Percentiles rank a stretch among this genome's conserved stretches.
Evolutionary conservation across 805 yeast species (phyloP).

Genomic region (Pichia occidentalis): DNA sequence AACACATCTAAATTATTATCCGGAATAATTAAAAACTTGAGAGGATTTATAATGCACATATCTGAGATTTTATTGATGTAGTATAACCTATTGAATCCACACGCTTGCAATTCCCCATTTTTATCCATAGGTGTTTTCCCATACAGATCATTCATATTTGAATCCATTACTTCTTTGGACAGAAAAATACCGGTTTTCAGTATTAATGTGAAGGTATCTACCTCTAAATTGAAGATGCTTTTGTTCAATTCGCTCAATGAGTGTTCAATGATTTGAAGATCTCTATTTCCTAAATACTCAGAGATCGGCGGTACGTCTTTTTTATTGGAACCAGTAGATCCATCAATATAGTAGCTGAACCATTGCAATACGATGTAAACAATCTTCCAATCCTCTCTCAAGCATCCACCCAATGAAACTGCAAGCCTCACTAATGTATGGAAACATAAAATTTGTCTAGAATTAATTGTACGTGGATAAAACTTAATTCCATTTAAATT

Average conservation of each 20-base stretch:
- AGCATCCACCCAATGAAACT: constrained; percentile 70
- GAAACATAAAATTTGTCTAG: constrained; percentile 68
- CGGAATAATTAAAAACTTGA: constrained; percentile 40
- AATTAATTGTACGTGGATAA: constrained; percentile 43
- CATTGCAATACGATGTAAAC: constrained; percentile 65
- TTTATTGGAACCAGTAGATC: constrained; percentile 40
- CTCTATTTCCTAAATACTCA: constrained; percentile 38
- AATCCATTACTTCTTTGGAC: constrained; percentile 27
- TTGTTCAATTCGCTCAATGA: constrained; percentile 58
- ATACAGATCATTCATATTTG: constrained; percentile 6
- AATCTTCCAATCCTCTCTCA: constrained; percentile 61
- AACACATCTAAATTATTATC: constrained; percentile 42
- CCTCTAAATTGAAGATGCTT: constrained; percentile 50
- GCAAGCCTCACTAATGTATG: constrained; percentile 76
- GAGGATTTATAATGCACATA: constrained; percentile 44
- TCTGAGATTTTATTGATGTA: constrained; percentile 49
- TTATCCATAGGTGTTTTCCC: constrained; percentile 20
- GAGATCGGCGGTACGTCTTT: constrained; percentile 39
- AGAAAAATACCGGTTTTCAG: constrained; percentile 40
- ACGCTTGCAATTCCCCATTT: constrained; percentile 26
- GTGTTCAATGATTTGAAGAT: constrained; percentile 44
- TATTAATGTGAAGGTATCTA: constrained; percentile 43
- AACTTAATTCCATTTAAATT: constrained; percentile 12
- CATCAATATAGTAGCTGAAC: constrained; percentile 66
- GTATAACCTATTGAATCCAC: constrained; percentile 51